Percentiles rank a stretch among this genome's conserved stretches.
phyloP scores from a whole-genome alignment of 352 stramenopile genomes.

The Phytophthora crassamura region DNA sequence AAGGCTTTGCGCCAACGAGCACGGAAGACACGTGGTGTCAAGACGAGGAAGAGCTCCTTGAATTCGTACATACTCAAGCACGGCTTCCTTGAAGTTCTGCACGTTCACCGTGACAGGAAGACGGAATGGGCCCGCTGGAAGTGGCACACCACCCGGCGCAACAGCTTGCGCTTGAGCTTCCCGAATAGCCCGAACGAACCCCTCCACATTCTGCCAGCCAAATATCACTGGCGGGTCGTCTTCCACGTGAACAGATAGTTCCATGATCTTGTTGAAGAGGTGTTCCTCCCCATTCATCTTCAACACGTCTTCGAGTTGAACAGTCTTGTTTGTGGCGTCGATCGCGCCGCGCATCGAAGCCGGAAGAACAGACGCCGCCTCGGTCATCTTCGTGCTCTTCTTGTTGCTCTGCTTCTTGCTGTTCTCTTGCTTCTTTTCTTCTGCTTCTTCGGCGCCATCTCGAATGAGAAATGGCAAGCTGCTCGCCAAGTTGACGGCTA shows the following conservation, averaged over 20 bases:
- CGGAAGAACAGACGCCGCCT: slow-evolving; percentile 1
- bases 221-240: slow-evolving; percentile 11
- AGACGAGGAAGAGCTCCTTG: slow-evolving; percentile 11
- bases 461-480: no score
- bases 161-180: slow-evolving; percentile 7
- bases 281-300: slow-evolving; percentile 14
- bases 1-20: not conserved
- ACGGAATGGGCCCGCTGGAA: slow-evolving; percentile 9
- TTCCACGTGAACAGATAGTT: slow-evolving; percentile 4
- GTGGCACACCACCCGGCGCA: slow-evolving; percentile 13
- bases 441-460: not conserved
- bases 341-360: not conserved
- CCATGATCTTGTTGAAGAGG: no score
- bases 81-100: slow-evolving; percentile 20
- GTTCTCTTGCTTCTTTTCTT: not conserved
- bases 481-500: no score
- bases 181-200: no score
- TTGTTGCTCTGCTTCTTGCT: not conserved
- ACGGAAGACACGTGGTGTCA: slow-evolving; percentile 15
- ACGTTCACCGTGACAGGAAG: slow-evolving; percentile 15
- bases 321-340: not conserved
- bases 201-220: not conserved
- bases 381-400: slow-evolving; percentile 10
- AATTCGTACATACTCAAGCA: slow-evolving; percentile 1
- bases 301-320: slow-evolving; percentile 3